phyloP scores from a whole-genome alignment of 2,329 filamentous ascomycete genomes.

The Dactylonectria estremocensis region DNA sequence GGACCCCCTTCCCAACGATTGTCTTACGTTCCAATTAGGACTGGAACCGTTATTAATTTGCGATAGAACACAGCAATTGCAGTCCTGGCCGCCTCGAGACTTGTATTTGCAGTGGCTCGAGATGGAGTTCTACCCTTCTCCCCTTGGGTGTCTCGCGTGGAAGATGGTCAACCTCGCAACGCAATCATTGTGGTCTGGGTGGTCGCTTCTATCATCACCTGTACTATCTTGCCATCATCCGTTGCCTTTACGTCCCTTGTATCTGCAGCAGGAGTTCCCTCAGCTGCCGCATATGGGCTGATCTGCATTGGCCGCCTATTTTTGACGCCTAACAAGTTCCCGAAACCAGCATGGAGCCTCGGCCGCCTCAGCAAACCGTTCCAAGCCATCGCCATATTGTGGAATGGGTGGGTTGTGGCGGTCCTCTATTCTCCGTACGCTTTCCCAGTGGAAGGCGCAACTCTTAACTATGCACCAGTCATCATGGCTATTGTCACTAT shows the following conservation, averaged over 20 bases:
- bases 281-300: slow-evolving; percentile 66
- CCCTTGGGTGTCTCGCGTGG: slow-evolving; percentile 69
- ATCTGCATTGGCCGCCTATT: slow-evolving; percentile 65
- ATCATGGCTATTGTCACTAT: slow-evolving; percentile 66
- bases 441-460: slow-evolving; percentile 60
- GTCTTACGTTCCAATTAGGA: background rate
- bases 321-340: slow-evolving; percentile 63
- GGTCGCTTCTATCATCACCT: slow-evolving; percentile 68
- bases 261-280: slow-evolving; percentile 67
- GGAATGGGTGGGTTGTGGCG: slow-evolving; percentile 66
- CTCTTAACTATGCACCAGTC: slow-evolving; percentile 65
- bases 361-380: slow-evolving; percentile 62
- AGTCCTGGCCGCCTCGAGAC: slow-evolving; percentile 71
- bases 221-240: slow-evolving; percentile 70
- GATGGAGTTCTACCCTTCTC: slow-evolving; percentile 74
- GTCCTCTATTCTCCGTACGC: slow-evolving; percentile 62
- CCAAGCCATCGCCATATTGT: slow-evolving; percentile 62
- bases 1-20: slow-evolving; percentile 37
- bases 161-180: slow-evolving; percentile 71
- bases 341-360: slow-evolving; percentile 63
- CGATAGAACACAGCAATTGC: slow-evolving; percentile 71
- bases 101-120: slow-evolving; percentile 74
- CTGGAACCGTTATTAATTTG: background rate
- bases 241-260: slow-evolving; percentile 69
- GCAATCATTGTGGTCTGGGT: slow-evolving; percentile 72